Evolutionary conservation across 176 grass and related monocot genomes (phyloP), one percentile per base, ranked within the genome.

Genomic region (Pharus latifolius): DNA sequence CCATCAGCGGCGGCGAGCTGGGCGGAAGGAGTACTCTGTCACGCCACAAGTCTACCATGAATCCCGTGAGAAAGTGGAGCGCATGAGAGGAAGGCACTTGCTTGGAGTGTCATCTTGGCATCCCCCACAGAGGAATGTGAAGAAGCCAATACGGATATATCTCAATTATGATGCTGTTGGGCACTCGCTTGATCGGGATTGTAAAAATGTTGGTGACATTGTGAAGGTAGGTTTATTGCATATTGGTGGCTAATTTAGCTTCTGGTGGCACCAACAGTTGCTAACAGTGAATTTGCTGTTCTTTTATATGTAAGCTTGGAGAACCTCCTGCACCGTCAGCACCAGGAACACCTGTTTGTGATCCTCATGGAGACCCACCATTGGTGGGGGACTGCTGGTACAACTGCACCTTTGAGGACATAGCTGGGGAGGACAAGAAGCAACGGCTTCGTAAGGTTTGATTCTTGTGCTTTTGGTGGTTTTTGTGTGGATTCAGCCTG

Each of bases 81-180:
- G 37, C 32, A 52, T 22, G 20, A 78, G 53, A 63, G 87, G 95
- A 50, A 87, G 95, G 1, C 66, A 88, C 23, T 65, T 99, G 74
- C 45, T 99, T 68, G 63, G 65, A 11, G 1, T 86, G 69, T 73
- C 86, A 14, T 69, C 81, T 54, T 63, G 76, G 70, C 59, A 2
- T 38, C 13, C 65, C 60, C 26, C 75, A 1, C 58, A 82, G 34
- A 81, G 52, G 17, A 87, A 85, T 76, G 75, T 57, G 44, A 91
- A 78, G 60, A 71, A 91, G 42, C 90, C 95, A 5, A 99, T 99
- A 49, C 80, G 95, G 29, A 99, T 99, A 83, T 99, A 94, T 66
- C 83, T 99, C 67, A 99, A 99, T 73, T 99, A 99, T 65, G 95
- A 99, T 15, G 95, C 95, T 18, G 95, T 99, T n/a, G 95, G 95